Evolutionary conservation across 805 yeast genomes (phyloP).

Genomic region (Zygosaccharomyces bisporus): DNA sequence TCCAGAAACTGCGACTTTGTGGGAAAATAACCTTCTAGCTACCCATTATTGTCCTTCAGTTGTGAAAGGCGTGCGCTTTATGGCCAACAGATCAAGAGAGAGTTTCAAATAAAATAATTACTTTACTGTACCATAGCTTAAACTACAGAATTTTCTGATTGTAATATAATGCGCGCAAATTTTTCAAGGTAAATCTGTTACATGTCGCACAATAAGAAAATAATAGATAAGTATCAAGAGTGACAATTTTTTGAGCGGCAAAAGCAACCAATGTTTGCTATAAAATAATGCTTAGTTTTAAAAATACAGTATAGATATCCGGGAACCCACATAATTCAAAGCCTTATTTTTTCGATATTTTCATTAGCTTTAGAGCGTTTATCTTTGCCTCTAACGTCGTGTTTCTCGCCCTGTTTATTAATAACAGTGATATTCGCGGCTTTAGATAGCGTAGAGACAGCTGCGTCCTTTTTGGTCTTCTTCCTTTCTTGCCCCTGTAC

Average conservation of each 20-base stretch:
- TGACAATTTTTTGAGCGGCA: no score
- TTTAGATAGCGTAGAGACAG: slow-evolving; percentile 64
- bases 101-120: slow-evolving; percentile 13
- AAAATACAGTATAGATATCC: background rate
- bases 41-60: slow-evolving; percentile 82
- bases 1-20: slow-evolving; percentile 82
- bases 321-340: no score
- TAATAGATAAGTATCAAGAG: no score
- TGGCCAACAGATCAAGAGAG: slow-evolving; percentile 38
- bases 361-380: slow-evolving; percentile 37
- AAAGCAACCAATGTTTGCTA: no score
- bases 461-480: slow-evolving; percentile 56
- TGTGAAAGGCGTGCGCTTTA: slow-evolving; percentile 55
- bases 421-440: slow-evolving; percentile 77
- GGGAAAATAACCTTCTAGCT: slow-evolving; percentile 79
- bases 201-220: no score
- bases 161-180: no score
- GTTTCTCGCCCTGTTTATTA: slow-evolving; percentile 69
- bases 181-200: no score
- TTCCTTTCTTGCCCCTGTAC: slow-evolving; percentile 37
- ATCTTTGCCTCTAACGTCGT: slow-evolving; percentile 66
- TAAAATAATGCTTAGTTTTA: no score
- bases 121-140: background rate
- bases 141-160: background rate
- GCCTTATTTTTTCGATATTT: slow-evolving; percentile 9